Base-by-base conservation (phyloP, 2,329 filamentous ascomycete species). In the Claviceps africana region DNA sequence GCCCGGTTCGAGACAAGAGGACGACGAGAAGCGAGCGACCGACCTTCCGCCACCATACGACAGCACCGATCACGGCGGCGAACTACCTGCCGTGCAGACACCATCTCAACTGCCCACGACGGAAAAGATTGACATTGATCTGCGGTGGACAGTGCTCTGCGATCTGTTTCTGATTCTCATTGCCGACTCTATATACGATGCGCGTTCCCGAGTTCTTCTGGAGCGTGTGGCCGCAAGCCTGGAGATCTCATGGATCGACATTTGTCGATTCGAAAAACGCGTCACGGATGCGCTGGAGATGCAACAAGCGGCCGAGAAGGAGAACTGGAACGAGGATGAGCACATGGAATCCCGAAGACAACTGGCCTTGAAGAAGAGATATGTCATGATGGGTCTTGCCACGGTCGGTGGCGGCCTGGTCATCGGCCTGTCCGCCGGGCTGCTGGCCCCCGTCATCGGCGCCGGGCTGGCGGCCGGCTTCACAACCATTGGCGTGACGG, bases 321-420 rank as follows among this genome's bases (percentile, higher is more conserved):
- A 98, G 69, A 95, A 91, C 57, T 98, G 93, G 93, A 94, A 96
- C 58, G 93, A 98, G 66, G 85, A 93, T 11, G 88, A 94, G 57
- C 89, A 97, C 64, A 88, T 97, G 76, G 88, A 95, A 66, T 79
- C 75, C 54, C 81, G 93, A 47, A 79, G 87, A 50, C 95, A 96
- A 65, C 71, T 81, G 62, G 88, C 87, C 1, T 73, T 90, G 54
- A 95, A 86, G 65, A 81, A 81, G 59, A 83, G 90, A 61, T 88
- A 95, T 62, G 82, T 95, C 64, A 86, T 96, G 72, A 96, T 98
- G 90, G 93, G 93, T 10, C 73, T 98, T 52, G 94, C 93, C 28
- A 98, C 93, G 0, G 93, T 97, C 9, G 93, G 93, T 52, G 93
- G 93, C 56, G 88, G 91, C 50, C 75, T 97, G 4, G 90, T 98